Evolutionary conservation across 805 yeast genomes (phyloP), one percentile per base, ranked within the genome.

Genomic region (Ogataea dorogensis): DNA sequence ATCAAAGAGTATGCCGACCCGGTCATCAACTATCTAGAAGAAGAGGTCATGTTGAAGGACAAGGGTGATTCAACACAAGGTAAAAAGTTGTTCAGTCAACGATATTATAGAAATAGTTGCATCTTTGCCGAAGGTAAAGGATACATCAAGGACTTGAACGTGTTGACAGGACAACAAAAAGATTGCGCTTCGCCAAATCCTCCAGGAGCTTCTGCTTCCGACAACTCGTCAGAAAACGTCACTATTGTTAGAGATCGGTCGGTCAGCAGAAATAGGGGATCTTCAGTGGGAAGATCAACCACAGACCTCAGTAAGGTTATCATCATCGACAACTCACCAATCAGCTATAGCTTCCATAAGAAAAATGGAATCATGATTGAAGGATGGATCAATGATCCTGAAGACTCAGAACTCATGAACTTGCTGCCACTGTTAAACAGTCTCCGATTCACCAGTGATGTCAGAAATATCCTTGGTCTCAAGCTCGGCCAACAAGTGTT

Each of bases 341-440:
- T 88, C 17, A 83, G 95, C 53, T 93, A 86, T 58, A 80, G 86
- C 11, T 64, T 77, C 58, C 89, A 91, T 58, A 86, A 79, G 41
- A 81, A 81, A 47, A 93, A 93, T 54, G 98, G 96, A 2, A 81
- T 93, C 15, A 79, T 83, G 65, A 87, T 93, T 5, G 96, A 89
- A 62, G 98, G 98, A 29, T 93, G 98, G 98, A 87, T 93, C 44
- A 86, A 85, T 54, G 98, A 93, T 61, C 95, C 94, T n/a, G 75
- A 81, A 23, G 98, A 93, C 55, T 68, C 80, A 15, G 95, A 87
- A 52, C 65, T 93, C 40, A 65, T 93, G 60, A 80, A 87, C 50
- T 63, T 93, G 34, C 59, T 93, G 27, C 98, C 98, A 2, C 64
- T 93, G 53, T 63, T 87, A 27, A 75, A 79, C 51, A 81, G 91